Conservation (phyloP, 306 rosid genomes). For the Fragaria vesca region DNA sequence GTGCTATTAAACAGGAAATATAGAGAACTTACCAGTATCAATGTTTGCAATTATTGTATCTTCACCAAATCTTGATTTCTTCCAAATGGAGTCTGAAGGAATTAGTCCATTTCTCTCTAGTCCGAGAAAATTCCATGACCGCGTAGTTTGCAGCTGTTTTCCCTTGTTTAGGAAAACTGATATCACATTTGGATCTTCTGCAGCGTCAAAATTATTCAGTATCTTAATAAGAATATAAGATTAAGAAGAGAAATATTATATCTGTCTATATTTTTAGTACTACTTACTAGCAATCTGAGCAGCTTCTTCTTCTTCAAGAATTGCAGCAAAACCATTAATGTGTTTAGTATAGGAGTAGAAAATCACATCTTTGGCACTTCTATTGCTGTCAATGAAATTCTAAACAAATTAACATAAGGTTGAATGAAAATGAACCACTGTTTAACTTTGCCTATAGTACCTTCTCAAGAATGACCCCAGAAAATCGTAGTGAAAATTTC, state of each 20-base stretch:
- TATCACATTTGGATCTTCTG: constrained; percentile 55
- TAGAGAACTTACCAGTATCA: constrained; percentile 47
- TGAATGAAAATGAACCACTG: neutral
- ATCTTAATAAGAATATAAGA: neutral
- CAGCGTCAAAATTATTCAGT: neutral
- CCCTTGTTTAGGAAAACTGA: constrained; percentile 50
- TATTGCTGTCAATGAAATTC: constrained; percentile 30
- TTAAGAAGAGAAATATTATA: neutral
- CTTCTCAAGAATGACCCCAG: constrained; percentile 48
- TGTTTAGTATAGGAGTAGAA: constrained; percentile 47
- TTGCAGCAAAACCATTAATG: constrained; percentile 59
- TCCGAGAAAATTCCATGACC: constrained; percentile 69
- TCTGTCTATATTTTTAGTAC: neutral
- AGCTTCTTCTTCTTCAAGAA: constrained; percentile 46
- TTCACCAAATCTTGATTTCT: constrained; percentile 45
- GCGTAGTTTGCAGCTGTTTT: constrained; percentile 58
- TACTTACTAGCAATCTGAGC: constrained; percentile 39
- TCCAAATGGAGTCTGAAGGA: constrained; percentile 44
- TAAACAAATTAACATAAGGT: neutral
- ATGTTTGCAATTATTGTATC: constrained; percentile 63
- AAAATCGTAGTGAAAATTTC: constrained; percentile 36
- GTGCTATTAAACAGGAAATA: neutral
- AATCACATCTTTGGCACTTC: constrained; percentile 46
- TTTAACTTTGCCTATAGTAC: constrained; percentile 22
- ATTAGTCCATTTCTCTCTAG: constrained; percentile 24